These are phyloP conservation scores for Erythrophleum ivorense DNA, from an alignment of 331 rosid species.

Conservation along the genomic window DNA sequence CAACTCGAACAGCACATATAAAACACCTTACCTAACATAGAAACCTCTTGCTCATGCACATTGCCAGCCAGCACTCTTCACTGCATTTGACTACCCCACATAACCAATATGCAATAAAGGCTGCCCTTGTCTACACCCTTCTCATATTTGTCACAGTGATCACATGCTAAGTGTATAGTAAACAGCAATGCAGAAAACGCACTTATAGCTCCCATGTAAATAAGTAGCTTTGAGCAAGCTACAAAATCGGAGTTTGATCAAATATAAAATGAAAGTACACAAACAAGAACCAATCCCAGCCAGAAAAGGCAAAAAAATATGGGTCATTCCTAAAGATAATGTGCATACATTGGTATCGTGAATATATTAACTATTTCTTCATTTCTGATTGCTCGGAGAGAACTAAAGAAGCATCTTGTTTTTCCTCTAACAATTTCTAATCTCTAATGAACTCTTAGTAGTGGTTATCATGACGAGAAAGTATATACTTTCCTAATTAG, in stretches of 20 bases:
- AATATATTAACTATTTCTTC: not conserved
- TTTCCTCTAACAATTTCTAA: not conserved
- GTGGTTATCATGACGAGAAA: not conserved
- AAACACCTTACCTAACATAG: not conserved
- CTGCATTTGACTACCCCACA: not conserved
- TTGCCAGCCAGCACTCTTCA: not conserved
- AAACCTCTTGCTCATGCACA: not conserved
- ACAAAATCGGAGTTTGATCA: not conserved
- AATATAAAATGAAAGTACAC: not conserved
- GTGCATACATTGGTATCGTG: no score
- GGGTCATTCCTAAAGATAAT: not conserved
- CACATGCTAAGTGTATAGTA: not conserved
- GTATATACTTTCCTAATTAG: not conserved
- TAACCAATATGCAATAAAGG: not conserved
- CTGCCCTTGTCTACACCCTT: not conserved
- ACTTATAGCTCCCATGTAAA: not conserved
- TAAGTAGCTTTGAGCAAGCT: slow-evolving; percentile 1
- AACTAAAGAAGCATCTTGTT: not conserved
- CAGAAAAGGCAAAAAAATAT: not conserved
- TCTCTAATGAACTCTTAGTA: not conserved
- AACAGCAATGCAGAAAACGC: not conserved
- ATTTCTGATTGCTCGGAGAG: not conserved
- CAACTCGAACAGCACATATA: not conserved
- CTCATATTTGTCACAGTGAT: slow-evolving; percentile 1
- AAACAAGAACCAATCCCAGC: slow-evolving; percentile 6